These are phyloP conservation scores for Teratosphaeria nubilosa DNA, from an alignment of 2,329 filamentous ascomycete species.

Conservation along the genomic window DNA sequence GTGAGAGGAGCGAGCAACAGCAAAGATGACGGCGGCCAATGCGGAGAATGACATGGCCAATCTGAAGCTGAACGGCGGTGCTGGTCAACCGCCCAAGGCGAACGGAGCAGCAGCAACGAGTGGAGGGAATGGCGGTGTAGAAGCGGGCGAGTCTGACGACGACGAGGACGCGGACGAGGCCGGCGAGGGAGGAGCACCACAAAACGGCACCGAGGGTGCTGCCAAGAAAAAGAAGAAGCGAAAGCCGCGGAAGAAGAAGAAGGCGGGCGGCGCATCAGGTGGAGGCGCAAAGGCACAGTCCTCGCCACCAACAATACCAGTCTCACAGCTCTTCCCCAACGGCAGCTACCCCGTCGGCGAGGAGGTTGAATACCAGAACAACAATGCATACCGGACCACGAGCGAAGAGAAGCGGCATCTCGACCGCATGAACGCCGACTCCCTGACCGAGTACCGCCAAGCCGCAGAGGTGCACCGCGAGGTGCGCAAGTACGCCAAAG, in stretches of 20 bases:
- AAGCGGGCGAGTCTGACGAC: slow-evolving; percentile 26
- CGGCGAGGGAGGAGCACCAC: slow-evolving; percentile 14
- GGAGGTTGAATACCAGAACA: slow-evolving; percentile 34
- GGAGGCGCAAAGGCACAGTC: slow-evolving; percentile 31
- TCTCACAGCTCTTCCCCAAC: slow-evolving; percentile 37
- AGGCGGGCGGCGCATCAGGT: slow-evolving; percentile 14
- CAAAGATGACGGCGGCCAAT: slow-evolving; percentile 21
- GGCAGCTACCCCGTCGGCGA: slow-evolving; percentile 38
- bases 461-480: slow-evolving; percentile 48
- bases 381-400: slow-evolving; percentile 38
- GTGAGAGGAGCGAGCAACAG: background rate
- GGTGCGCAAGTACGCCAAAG: slow-evolving; percentile 42
- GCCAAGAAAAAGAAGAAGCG: slow-evolving; percentile 38
- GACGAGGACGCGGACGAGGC: slow-evolving; percentile 25
- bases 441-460: slow-evolving; percentile 45
- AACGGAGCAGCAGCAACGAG: slow-evolving; percentile 15
- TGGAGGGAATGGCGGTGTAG: slow-evolving; percentile 21
- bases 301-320: slow-evolving; percentile 36
- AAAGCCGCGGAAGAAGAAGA: slow-evolving; percentile 29
- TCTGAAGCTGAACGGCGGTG: slow-evolving; percentile 13
- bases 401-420: slow-evolving; percentile 38
- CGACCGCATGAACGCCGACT: slow-evolving; percentile 36
- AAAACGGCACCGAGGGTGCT: slow-evolving; percentile 22
- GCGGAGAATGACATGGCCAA: slow-evolving; percentile 17
- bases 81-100: slow-evolving; percentile 11